Base-by-base conservation (phyloP, 805 yeast genomes). In the Lipomyces orientalis region DNA sequence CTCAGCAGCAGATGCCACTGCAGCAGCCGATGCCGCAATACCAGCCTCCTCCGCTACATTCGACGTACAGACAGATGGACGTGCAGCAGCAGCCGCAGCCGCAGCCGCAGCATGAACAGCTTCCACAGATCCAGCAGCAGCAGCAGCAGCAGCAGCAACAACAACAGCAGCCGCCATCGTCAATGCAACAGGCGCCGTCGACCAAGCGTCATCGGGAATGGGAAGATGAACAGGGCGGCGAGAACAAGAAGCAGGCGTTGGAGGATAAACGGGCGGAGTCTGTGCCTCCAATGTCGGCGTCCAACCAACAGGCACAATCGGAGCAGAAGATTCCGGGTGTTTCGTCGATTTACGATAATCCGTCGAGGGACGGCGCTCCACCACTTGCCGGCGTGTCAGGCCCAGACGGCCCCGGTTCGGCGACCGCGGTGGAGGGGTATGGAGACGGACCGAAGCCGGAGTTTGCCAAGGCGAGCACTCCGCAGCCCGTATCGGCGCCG, bases 11-110 rank as follows among this genome's bases (percentile, higher is more conserved):
- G 43, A 60, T 59, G 31, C 68, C 49, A 58, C 63, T 77, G 67
- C 79, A 73, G 66, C 80, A 74, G 65, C 80, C 76, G 67, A 73
- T 61, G 19, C 80, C 71, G 55, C 75, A 66, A 56, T 72, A 65
- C 35, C 71, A 58, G 35, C 73, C 65, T 10, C 75, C 70, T 4
- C 67, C 67, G 16, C 65, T 59, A 9, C 68, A 65, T 57, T 35
- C 39, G 22, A 49, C 69, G n/a, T 63, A 62, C 56, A 34, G 61
- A 34, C 61, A 67, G 9, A 57, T 58, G n/a, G 65, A 54, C 22
- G 67, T 39, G 46, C 55, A 52, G 22, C 55, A 52, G 52, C 62
- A 9, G 33, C 57, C 14, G 46, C 66, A n/a, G n/a, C 62, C 58
- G 51, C 70, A 49, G 49, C n/a, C 1, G 29, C 59, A 22, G 49